These are phyloP conservation scores for Phytophthora constricta DNA, from an alignment of 352 stramenopile genomes.

Conservation along the genomic window DNA sequence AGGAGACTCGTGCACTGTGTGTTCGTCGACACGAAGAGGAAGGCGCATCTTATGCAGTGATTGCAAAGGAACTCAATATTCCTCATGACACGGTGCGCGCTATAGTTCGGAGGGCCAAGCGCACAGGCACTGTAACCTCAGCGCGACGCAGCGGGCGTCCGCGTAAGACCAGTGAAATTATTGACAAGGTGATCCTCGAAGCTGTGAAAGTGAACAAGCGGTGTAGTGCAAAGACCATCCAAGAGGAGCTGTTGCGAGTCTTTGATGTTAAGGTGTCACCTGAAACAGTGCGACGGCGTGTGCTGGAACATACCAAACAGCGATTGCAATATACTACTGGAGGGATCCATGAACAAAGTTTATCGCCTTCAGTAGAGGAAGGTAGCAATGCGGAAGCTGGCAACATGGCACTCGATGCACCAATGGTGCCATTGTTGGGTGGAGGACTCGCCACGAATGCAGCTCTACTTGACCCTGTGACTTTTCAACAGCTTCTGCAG, in stretches of 20 bases:
- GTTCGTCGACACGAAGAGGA: slow-evolving; percentile 60
- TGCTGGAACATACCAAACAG: slow-evolving; percentile 61
- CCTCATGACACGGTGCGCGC: slow-evolving; percentile 65
- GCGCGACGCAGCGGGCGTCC: slow-evolving; percentile 64
- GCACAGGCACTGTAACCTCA: slow-evolving; percentile 58
- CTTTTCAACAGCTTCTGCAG: slow-evolving; percentile 27
- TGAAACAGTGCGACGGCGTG: slow-evolving; percentile 65
- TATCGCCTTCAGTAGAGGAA: not conserved
- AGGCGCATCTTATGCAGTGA: slow-evolving; percentile 60
- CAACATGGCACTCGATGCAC: not conserved
- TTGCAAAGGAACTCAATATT: slow-evolving; percentile 61
- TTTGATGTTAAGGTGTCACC: slow-evolving; percentile 67
- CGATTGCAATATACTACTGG: slow-evolving; percentile 22
- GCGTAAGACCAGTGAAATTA: slow-evolving; percentile 68
- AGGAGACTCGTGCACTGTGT: slow-evolving; percentile 57
- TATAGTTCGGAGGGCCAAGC: slow-evolving; percentile 72
- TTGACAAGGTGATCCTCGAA: slow-evolving; percentile 75
- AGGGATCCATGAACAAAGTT: slow-evolving; percentile 26
- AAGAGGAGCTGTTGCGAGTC: slow-evolving; percentile 58
- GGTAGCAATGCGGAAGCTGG: not conserved
- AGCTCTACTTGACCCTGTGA: slow-evolving; percentile 11
- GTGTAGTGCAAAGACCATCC: slow-evolving; percentile 69
- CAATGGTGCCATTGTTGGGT: not conserved
- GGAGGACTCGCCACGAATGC: not conserved
- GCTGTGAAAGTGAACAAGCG: slow-evolving; percentile 56